A percentile compares a stretch with the other conserved stretches of the same genome.
These are phyloP conservation scores for Pinus taeda DNA, from an alignment of 75 land plant genomes.

Conservation along the genomic window DNA sequence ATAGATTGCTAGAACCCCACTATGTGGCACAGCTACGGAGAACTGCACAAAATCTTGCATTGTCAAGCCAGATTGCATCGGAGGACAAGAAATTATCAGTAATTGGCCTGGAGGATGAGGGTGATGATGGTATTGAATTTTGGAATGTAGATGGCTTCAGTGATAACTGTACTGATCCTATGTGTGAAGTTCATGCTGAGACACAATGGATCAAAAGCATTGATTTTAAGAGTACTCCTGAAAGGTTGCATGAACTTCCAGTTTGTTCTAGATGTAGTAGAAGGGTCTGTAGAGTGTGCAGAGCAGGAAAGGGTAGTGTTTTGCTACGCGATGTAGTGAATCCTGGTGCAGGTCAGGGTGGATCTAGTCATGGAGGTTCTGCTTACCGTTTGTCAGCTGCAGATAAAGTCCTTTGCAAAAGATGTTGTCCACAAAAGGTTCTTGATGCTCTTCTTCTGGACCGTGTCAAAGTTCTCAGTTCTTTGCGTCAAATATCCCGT, in stretches of 20 bases:
- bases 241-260: constrained; percentile 17
- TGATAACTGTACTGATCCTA: constrained; percentile 44
- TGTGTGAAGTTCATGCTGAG: constrained; percentile 61
- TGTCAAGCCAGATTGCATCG: constrained; percentile 47
- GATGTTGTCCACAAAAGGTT: constrained; percentile 56
- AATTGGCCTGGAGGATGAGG: constrained; percentile 48
- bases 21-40: constrained; percentile 54
- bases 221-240: constrained; percentile 4
- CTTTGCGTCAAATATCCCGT: constrained; percentile 54
- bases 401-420: constrained; percentile 51
- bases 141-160: constrained; percentile 53
- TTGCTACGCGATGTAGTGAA: constrained; percentile 29
- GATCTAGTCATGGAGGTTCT: constrained; percentile 39
- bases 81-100: constrained; percentile 72
- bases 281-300: constrained; percentile 74
- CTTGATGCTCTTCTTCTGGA: constrained; percentile 75
- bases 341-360: constrained; percentile 27
- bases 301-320: constrained; percentile 66
- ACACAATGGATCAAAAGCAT: background rate
- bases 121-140: constrained; percentile 42
- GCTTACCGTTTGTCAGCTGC: constrained; percentile 8
- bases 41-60: constrained; percentile 55
- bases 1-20: constrained; percentile 46
- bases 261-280: constrained; percentile 56
- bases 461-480: constrained; percentile 62